Percentiles rank a stretch among this genome's conserved stretches.
Evolutionary conservation across 179 eudicot species (phyloP).

Genomic region (Nepenthes alata): DNA sequence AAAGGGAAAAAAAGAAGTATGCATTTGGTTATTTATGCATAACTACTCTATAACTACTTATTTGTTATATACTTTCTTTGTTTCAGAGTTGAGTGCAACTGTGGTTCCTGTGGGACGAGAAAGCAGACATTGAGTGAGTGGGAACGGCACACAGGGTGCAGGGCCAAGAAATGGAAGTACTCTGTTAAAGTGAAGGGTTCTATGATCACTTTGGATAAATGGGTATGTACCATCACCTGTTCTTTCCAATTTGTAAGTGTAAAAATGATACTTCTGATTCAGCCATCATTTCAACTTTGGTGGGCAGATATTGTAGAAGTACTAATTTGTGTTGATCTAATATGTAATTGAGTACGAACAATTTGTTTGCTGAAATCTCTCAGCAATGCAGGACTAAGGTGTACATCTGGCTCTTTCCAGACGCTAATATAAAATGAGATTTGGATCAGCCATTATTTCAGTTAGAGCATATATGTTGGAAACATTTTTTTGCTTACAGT

Average conservation of each 20-base stretch:
- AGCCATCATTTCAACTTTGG: too few species aligned
- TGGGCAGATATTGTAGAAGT: too few species aligned
- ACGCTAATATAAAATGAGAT: too few species aligned
- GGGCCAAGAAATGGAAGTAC: conserved; percentile 86
- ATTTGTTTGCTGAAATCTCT: too few species aligned
- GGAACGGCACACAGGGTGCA: conserved; percentile 92
- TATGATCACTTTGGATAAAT: conserved; percentile 55
- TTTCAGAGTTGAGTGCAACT: conserved; percentile 73
- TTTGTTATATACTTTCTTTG: conserved; percentile 7
- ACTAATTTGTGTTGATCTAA: too few species aligned
- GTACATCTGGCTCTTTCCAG: too few species aligned
- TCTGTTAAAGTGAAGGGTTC: conserved; percentile 75
- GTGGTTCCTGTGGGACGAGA: conserved; percentile 65
- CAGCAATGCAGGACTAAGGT: too few species aligned
- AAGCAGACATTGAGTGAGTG: conserved; percentile 65
- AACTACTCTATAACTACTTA: conserved; percentile 4
- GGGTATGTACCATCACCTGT: conserved; percentile 42
- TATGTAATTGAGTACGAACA: too few species aligned
- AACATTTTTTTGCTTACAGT: too few species aligned
- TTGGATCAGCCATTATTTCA: too few species aligned
- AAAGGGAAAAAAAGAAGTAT: too few species aligned
- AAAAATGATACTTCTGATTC: not conserved
- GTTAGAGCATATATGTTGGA: too few species aligned
- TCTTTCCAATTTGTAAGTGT: not conserved
- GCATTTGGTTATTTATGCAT: not conserved